Evolutionary conservation across 768 basidiomycete species (phyloP), one percentile per base, ranked within the genome.

Genomic region (Epithele typhae): DNA sequence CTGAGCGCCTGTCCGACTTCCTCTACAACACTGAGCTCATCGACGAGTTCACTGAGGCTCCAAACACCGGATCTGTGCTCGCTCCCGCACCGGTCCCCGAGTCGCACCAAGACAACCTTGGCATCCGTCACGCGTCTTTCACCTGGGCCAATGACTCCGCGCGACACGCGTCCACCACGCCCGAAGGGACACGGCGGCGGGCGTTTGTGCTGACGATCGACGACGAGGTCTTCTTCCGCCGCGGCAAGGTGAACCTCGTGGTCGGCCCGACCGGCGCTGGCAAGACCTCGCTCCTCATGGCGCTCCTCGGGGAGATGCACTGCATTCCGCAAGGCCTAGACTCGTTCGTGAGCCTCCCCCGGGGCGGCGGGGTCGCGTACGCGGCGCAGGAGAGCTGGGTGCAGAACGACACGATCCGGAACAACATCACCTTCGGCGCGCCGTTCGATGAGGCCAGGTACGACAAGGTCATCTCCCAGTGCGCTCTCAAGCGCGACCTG

Each of bases 311-410:
- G 25, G 84, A 86, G 62, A 80, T 86, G 81, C 80, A 84, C 59
- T 80, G 77, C 54, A 60, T 72, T 10, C 75, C 72, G 2, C 65
- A 68, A 14, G 59, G 53, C 11, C 48, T 63, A 17, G 64, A 63
- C 19, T 63, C 71, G 3, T 68, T 62, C 51, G 71, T 64, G 58
- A 65, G 67, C 25, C 58, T 77, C 3, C 74, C 75, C 14, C 60
- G 75, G n/a, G 53, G 61, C 9, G 65, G 64, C 3, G 74, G 75
- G 3, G 74, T 92, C 30, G 80, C 87, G 3, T 90, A 87, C 59
- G 84, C 84, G 5, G 82, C 83, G 4, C 90, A 93, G 59, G 87
- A 89, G 58, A 79, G 84, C 3, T 93, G 87, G 87, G 80, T 90
- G 1, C 77, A 82, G 60, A 89, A 87, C 52, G 84, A 83, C 43